These are phyloP conservation scores for Pneumocystis murina DNA, from an alignment of 1,139 yeast species.

Conservation along the genomic window DNA sequence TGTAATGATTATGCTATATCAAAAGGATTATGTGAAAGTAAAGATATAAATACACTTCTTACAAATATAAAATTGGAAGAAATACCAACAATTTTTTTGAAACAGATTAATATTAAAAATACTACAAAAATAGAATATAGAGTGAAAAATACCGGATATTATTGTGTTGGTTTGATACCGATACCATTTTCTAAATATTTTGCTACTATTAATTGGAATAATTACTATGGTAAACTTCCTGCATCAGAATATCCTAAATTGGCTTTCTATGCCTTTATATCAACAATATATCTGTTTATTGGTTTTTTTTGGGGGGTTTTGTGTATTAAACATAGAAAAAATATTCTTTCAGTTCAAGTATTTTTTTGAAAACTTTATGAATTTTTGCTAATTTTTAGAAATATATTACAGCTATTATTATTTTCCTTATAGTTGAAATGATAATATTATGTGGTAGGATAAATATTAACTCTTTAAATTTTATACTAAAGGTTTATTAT, in stretches of 20 bases:
- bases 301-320: conserved; percentile 73
- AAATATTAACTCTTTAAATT: too few species aligned
- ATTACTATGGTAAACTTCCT: conserved; percentile 8
- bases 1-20: conserved; percentile 62
- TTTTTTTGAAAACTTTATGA: conserved; percentile 34
- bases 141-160: conserved; percentile 68
- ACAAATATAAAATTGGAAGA: conserved; percentile 8
- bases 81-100: conserved; percentile 17
- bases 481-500: conserved; percentile 1
- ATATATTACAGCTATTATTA: conserved; percentile 51
- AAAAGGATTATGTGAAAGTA: conserved; percentile 40
- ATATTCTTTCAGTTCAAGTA: conserved; percentile 77
- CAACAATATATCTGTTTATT: conserved; percentile 69
- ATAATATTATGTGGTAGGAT: conserved; percentile 65
- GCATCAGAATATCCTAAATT: conserved; percentile 86
- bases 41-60: conserved; percentile 34
- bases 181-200: conserved; percentile 2
- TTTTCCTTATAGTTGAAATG: conserved; percentile 70
- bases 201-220: conserved; percentile 9
- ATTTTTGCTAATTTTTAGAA: conserved; percentile 4
- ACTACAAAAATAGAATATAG: conserved; percentile 50
- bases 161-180: conserved; percentile 60
- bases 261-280: conserved; percentile 74
- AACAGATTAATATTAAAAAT: conserved; percentile 39
- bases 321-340: conserved; percentile 73